phyloP scores from a whole-genome alignment of 805 yeast species.

The Candida tammaniensis region DNA sequence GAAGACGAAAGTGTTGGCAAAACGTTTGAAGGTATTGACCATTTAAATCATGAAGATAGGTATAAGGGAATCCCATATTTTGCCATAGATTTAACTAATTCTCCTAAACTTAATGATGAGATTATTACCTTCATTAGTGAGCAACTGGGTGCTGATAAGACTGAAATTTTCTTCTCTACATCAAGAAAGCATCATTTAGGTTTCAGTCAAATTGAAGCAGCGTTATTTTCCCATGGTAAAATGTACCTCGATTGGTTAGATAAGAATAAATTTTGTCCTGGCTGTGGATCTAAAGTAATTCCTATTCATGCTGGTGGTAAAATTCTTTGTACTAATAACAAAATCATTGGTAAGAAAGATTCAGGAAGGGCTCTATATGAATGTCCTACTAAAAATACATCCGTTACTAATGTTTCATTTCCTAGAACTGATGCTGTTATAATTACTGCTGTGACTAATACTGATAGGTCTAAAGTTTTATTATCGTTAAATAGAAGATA shows the following conservation, averaged over 20 bases:
- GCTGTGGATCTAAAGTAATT: conserved; percentile 69
- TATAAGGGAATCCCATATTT: conserved; percentile 63
- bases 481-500: conserved; percentile 69
- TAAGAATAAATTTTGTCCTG: conserved; percentile 76
- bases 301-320: conserved; percentile 71
- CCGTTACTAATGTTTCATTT: conserved; percentile 75
- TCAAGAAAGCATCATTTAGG: conserved; percentile 36
- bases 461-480: conserved; percentile 57
- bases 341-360: conserved; percentile 11
- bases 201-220: conserved; percentile 47
- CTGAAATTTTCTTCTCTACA: conserved; percentile 24
- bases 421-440: conserved; percentile 92
- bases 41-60: conserved; percentile 42
- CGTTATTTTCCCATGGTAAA: conserved; percentile 74
- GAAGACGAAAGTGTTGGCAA: conserved; percentile 45
- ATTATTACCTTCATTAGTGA: conserved; percentile 20
- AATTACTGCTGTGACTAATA: conserved; percentile 73
- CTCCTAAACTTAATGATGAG: conserved; percentile 40
- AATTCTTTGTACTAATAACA: conserved; percentile 42
- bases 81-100: conserved; percentile 55
- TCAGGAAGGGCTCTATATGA: conserved; percentile 15
- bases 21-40: conserved; percentile 24
- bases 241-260: conserved; percentile 84
- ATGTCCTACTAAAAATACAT: conserved; percentile 37
- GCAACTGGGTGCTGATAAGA: conserved; percentile 7